These are phyloP conservation scores for Thermothelomyces thermophilus DNA, from an alignment of 2,329 filamentous ascomycete genomes.

Conservation along the genomic window DNA sequence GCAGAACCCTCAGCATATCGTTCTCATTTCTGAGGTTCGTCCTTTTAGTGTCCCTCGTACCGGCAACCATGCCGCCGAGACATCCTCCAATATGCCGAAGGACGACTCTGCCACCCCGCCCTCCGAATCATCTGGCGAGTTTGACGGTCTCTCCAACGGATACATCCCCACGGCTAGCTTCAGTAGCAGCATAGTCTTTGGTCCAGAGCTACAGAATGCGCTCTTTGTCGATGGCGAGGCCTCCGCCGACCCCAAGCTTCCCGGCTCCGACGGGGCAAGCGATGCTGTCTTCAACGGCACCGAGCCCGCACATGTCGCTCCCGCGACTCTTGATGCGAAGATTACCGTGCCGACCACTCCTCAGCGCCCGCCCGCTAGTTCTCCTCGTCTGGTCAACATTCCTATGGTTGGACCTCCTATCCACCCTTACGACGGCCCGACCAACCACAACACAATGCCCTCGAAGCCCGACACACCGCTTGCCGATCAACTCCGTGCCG, in stretches of 20 bases:
- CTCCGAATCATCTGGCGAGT: not conserved
- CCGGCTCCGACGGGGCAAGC: not conserved
- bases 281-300: too few species aligned
- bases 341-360: not conserved
- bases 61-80: not conserved
- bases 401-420: not conserved
- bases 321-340: not conserved
- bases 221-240: conserved; percentile 10
- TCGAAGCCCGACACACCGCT: conserved; percentile 3
- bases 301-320: not conserved
- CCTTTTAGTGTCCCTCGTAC: not conserved
- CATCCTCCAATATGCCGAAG: not conserved
- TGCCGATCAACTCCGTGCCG: conserved; percentile 10
- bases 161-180: not conserved
- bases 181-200: not conserved
- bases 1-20: not conserved
- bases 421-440: not conserved
- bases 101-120: not conserved
- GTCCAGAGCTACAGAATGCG: conserved; percentile 6
- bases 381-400: conserved; percentile 3
- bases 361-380: not conserved
- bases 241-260: not conserved
- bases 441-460: conserved; percentile 4
- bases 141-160: not conserved
- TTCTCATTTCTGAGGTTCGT: not conserved